A percentile compares a stretch with the other conserved stretches of the same genome.
phyloP scores from a whole-genome alignment of 2,329 filamentous ascomycete genomes.

The Penicillium polonicum region DNA sequence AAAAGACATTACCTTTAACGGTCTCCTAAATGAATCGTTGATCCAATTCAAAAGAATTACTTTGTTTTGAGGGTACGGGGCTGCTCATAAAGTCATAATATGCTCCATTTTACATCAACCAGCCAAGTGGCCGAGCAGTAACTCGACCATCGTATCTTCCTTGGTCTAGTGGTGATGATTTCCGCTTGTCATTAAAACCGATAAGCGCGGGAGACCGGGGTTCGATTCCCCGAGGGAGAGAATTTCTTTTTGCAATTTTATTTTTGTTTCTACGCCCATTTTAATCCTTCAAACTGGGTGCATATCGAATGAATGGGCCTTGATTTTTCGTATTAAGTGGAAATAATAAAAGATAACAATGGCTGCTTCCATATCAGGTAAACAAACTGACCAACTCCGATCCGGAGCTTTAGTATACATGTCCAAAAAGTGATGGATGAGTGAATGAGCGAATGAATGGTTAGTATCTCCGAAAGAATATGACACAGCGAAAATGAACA shows the following conservation, averaged over 20 bases:
- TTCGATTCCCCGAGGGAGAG: constrained; percentile 41
- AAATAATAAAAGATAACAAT: not conserved
- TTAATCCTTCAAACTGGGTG: not conserved
- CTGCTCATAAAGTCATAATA: not conserved
- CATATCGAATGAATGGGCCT: not conserved
- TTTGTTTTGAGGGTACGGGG: not conserved
- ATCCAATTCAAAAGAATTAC: not conserved
- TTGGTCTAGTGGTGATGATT: constrained; percentile 45
- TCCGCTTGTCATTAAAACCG: constrained; percentile 38
- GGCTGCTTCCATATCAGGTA: not conserved
- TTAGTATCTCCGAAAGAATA: not conserved
- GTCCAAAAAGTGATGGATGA: not conserved
- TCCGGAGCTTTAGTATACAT: not conserved
- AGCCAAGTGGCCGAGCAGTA: constrained; percentile 29
- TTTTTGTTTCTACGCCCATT: too few species aligned
- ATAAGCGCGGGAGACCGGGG: constrained; percentile 40
- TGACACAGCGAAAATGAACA: not conserved
- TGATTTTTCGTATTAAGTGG: not conserved
- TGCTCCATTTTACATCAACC: constrained; percentile 6
- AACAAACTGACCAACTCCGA: not conserved
- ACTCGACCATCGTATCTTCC: constrained; percentile 26
- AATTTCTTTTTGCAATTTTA: constrained; percentile 26
- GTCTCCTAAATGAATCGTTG: not conserved
- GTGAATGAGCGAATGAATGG: not conserved
- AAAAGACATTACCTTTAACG: not conserved